These are phyloP conservation scores for Inosperma sp. DNA, from an alignment of 768 basidiomycete genomes.

Conservation along the genomic window DNA sequence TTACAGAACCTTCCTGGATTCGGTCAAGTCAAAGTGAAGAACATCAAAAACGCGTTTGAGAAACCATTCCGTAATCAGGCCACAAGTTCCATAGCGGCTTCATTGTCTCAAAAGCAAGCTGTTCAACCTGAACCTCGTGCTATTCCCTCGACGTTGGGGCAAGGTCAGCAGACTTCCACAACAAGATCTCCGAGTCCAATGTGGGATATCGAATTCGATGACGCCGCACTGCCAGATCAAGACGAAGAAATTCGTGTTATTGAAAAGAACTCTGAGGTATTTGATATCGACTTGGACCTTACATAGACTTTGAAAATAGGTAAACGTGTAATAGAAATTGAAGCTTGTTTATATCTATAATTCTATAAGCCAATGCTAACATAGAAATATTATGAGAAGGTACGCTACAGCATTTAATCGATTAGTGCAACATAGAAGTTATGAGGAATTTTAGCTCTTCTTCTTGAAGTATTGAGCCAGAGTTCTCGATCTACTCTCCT, in stretches of 20 bases:
- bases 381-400: neutral
- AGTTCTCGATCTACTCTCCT: constrained; percentile 14
- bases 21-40: constrained; percentile 89
- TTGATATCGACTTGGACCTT: constrained; percentile 48
- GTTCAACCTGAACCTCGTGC: too few species aligned
- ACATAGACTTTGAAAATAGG: constrained; percentile 19
- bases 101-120: constrained; percentile 11
- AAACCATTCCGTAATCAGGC: constrained; percentile 76
- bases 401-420: neutral
- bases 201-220: constrained; percentile 72
- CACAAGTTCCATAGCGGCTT: constrained; percentile 38
- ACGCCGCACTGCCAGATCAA: constrained; percentile 16
- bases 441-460: constrained; percentile 8
- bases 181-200: constrained; percentile 49
- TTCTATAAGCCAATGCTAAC: neutral
- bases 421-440: too few species aligned
- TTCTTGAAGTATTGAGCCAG: constrained; percentile 24
- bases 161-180: constrained; percentile 2
- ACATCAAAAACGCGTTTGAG: constrained; percentile 87
- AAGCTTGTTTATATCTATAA: neutral
- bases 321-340: neutral
- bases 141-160: too few species aligned
- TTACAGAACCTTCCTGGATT: constrained; percentile 86
- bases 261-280: constrained; percentile 18
- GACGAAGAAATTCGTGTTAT: neutral